Conservation (phyloP, 2,329 filamentous ascomycete genomes). For the Claviceps citrina region DNA sequence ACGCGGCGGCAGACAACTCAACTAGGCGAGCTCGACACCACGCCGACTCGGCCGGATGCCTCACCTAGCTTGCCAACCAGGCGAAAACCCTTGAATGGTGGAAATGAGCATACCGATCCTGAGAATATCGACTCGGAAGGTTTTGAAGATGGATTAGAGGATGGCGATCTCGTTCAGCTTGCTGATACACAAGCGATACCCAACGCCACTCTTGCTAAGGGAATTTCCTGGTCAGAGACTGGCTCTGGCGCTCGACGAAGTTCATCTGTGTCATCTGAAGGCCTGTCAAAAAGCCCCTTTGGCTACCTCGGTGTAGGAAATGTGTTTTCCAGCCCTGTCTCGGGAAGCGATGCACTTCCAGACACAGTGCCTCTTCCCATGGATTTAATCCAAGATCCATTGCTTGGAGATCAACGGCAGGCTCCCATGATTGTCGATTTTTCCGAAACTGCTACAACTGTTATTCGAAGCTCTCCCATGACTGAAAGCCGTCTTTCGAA, state of each 20-base stretch:
- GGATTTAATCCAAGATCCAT: slow-evolving; percentile 1
- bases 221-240: slow-evolving; percentile 17
- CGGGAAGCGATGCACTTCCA: slow-evolving; percentile 13
- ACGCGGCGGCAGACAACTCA: slow-evolving; percentile 7
- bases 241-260: slow-evolving; percentile 16
- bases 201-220: not conserved
- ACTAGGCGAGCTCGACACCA: slow-evolving; percentile 20
- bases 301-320: slow-evolving; percentile 13
- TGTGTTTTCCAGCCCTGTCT: slow-evolving; percentile 16
- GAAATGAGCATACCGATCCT: not conserved
- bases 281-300: slow-evolving; percentile 9
- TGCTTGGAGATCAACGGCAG: not conserved
- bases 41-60: slow-evolving; percentile 16
- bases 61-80: slow-evolving; percentile 3
- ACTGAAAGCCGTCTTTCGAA: slow-evolving; percentile 2
- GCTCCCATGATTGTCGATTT: slow-evolving; percentile 13
- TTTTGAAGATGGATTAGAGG: slow-evolving; percentile 13
- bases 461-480: slow-evolving; percentile 17
- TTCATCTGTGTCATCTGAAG: slow-evolving; percentile 12
- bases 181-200: slow-evolving; percentile 2
- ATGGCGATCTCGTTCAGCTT: slow-evolving; percentile 12
- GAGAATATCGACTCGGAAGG: slow-evolving; percentile 4
- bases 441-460: slow-evolving; percentile 22
- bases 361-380: slow-evolving; percentile 17
- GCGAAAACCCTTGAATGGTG: not conserved